Evolutionary conservation across 805 yeast genomes (phyloP).

Genomic region (Kuraishia hungarica): DNA sequence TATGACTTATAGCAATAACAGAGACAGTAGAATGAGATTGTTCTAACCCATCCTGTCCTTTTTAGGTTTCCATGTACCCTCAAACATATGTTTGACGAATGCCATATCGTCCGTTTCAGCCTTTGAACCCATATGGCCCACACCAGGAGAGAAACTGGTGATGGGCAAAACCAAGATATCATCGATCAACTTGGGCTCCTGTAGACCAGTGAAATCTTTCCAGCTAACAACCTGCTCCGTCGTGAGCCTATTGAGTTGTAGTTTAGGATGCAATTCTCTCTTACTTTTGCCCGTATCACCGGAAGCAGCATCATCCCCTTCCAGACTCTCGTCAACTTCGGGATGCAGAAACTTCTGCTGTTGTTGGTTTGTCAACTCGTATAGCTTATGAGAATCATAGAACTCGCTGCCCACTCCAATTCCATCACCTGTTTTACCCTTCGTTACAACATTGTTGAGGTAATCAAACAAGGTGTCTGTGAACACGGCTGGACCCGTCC

Average conservation of each 20-base stretch:
- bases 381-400: conserved; percentile 5
- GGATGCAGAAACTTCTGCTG: not conserved
- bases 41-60: conserved; percentile 7
- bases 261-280: not conserved
- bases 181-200: conserved; percentile 45
- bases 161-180: conserved; percentile 70
- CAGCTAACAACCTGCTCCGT: conserved; percentile 35
- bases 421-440: conserved; percentile 23
- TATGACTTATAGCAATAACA: not conserved
- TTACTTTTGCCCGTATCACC: not conserved
- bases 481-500: conserved; percentile 97
- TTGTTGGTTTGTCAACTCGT: not conserved
- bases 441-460: conserved; percentile 48
- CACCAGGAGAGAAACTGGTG: conserved; percentile 61
- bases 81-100: conserved; percentile 53
- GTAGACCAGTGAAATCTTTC: conserved; percentile 55
- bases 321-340: not conserved
- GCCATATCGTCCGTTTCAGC: conserved; percentile 35
- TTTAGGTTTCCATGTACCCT: conserved; percentile 55
- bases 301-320: not conserved
- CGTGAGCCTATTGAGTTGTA: not conserved
- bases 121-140: conserved; percentile 60
- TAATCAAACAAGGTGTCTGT: conserved; percentile 81
- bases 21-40: not conserved
- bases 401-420: conserved; percentile 22